A percentile compares a stretch with the other conserved stretches of the same genome.
These are phyloP conservation scores for Rhynchosporium agropyri DNA, from an alignment of 2,329 filamentous ascomycete genomes.

Conservation along the genomic window DNA sequence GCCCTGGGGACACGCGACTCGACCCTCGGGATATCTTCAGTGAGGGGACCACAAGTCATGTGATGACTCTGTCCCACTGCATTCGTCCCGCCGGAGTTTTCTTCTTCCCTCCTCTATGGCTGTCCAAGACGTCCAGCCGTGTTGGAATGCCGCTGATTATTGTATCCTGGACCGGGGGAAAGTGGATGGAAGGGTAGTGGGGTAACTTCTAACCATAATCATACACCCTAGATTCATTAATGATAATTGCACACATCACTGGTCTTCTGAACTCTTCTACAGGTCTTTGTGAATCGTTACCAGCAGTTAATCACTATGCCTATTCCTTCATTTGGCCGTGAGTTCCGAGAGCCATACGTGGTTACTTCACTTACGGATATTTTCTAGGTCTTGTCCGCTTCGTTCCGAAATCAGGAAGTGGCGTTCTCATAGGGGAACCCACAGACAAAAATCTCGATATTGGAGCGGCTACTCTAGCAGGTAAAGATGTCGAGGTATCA, in stretches of 20 bases:
- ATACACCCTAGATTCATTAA: too few species aligned
- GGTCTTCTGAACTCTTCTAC: too few species aligned
- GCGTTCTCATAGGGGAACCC: slow-evolving; percentile 59
- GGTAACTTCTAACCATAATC: neutral
- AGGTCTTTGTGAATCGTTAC: too few species aligned
- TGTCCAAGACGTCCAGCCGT: slow-evolving; percentile 5
- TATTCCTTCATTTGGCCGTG: slow-evolving; percentile 33
- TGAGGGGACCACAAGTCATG: slow-evolving; percentile 19
- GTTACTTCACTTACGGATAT: neutral
- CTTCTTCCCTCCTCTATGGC: neutral
- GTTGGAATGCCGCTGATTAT: neutral
- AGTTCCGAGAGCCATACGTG: neutral
- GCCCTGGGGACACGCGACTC: slow-evolving; percentile 21
- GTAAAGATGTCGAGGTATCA: slow-evolving; percentile 57
- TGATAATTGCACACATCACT: too few species aligned
- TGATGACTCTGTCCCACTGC: slow-evolving; percentile 4
- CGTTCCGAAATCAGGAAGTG: slow-evolving; percentile 53
- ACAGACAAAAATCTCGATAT: slow-evolving; percentile 56
- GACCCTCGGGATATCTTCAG: slow-evolving; percentile 20
- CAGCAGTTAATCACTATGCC: slow-evolving; percentile 21
- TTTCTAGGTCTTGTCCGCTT: slow-evolving; percentile 60
- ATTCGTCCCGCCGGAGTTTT: slow-evolving; percentile 11
- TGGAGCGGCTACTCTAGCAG: slow-evolving; percentile 57
- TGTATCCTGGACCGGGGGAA: slow-evolving; percentile 9
- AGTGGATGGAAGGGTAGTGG: slow-evolving; percentile 10